Conservation (phyloP, 192 early-diverging fungal species). For the Coemansia sp. region DNA sequence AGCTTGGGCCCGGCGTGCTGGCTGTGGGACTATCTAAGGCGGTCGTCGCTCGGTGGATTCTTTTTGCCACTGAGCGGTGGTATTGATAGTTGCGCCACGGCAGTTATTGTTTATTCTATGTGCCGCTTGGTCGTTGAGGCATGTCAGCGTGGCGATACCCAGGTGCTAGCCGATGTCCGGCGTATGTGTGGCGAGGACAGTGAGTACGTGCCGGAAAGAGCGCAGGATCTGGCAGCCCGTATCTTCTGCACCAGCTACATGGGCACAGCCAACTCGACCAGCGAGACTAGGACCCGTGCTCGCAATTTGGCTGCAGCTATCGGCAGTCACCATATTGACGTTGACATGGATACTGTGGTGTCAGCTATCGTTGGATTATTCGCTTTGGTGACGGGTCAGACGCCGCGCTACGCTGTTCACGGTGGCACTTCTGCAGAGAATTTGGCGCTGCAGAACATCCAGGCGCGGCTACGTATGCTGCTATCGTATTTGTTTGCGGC, state of each 20-base stretch:
- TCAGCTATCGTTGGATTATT: slow-evolving; percentile 78
- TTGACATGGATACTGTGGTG: slow-evolving; percentile 87
- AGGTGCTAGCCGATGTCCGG: slow-evolving; percentile 77
- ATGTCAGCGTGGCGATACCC: slow-evolving; percentile 51
- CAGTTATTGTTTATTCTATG: slow-evolving; percentile 69
- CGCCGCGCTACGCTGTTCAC: slow-evolving; percentile 78
- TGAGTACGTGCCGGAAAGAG: slow-evolving; percentile 73
- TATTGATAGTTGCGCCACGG: slow-evolving; percentile 94
- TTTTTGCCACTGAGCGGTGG: slow-evolving; percentile 97
- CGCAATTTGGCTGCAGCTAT: slow-evolving; percentile 76
- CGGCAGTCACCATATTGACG: slow-evolving; percentile 89
- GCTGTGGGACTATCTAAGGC: slow-evolving; percentile 98
- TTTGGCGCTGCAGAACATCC: slow-evolving; percentile 95
- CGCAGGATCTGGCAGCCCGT: slow-evolving; percentile 80
- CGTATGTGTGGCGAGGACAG: slow-evolving; percentile 59
- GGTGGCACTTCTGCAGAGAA: slow-evolving; percentile 89
- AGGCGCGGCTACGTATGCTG: slow-evolving; percentile 95
- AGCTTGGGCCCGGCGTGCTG: slow-evolving; percentile 95
- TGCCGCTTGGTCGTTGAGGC: slow-evolving; percentile 62
- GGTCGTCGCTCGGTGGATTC: slow-evolving; percentile 87
- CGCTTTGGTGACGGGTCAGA: slow-evolving; percentile 68
- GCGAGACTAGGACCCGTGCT: slow-evolving; percentile 84
- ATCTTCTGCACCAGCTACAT: slow-evolving; percentile 97
- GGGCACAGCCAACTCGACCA: slow-evolving; percentile 90
- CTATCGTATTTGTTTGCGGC: slow-evolving; percentile 94